phyloP scores from a whole-genome alignment of 164 flowering plant genomes.

The Magnolia sinica region DNA sequence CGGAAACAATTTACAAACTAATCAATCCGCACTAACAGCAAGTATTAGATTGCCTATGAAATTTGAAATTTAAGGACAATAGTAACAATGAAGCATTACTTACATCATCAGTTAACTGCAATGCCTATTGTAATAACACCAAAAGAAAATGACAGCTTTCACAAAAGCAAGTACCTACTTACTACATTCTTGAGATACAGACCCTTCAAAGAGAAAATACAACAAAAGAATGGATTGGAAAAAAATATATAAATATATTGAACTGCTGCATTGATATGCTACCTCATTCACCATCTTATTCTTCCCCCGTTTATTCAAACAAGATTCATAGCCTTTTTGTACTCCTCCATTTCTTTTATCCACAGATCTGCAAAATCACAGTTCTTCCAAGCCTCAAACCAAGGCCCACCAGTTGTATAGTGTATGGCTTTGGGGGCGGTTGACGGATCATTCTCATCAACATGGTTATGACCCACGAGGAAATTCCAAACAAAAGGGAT shows the following conservation, averaged over 20 bases:
- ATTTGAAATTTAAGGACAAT: no score
- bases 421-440: constrained; percentile 82
- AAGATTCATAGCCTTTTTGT: constrained; percentile 14
- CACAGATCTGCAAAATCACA: constrained; percentile 89
- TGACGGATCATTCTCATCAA: constrained; percentile 51
- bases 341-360: constrained; percentile 66
- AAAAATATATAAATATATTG: no score
- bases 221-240: not conserved
- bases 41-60: no score
- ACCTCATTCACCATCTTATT: not conserved
- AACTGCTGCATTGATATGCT: not conserved
- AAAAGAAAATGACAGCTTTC: not conserved
- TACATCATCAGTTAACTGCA: not conserved
- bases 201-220: not conserved
- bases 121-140: not conserved
- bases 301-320: not conserved
- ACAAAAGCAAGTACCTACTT: not conserved
- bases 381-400: constrained; percentile 90
- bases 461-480: constrained; percentile 84
- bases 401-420: constrained; percentile 95
- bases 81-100: not conserved
- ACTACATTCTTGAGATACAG: not conserved
- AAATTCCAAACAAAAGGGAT: constrained; percentile 92
- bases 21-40: no score
- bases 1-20: no score